A percentile compares a stretch with the other conserved stretches of the same genome.
Evolutionary conservation across 2,329 filamentous ascomycete species (phyloP).

Genomic region (Aspergillus versicolor): DNA sequence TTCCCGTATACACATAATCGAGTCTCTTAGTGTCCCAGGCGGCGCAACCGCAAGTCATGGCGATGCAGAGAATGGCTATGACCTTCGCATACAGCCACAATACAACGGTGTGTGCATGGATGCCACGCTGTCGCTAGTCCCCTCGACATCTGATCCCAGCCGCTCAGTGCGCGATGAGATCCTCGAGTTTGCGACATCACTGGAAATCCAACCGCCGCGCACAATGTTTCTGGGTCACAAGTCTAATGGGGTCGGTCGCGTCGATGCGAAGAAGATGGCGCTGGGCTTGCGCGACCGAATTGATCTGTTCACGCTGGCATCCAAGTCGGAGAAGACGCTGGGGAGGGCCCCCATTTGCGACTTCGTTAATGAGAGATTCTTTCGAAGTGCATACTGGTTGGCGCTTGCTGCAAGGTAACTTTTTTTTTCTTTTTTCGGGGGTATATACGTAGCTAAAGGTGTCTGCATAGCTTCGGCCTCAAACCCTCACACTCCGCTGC

Average conservation of each 20-base stretch:
- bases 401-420: conserved; percentile 24
- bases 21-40: conserved; percentile 30
- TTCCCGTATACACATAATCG: conserved; percentile 35
- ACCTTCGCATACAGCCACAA: conserved; percentile 36
- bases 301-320: conserved; percentile 18
- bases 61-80: conserved; percentile 34
- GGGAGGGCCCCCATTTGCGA: conserved; percentile 19
- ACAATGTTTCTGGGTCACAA: conserved; percentile 17
- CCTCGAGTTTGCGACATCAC: conserved; percentile 6
- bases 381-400: conserved; percentile 28
- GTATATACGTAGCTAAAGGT: neutral
- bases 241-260: conserved; percentile 3
- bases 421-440: too few species aligned
- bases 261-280: conserved; percentile 9
- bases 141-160: conserved; percentile 18
- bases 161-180: conserved; percentile 22
- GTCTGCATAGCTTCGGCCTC: conserved; percentile 24
- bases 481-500: conserved; percentile 30
- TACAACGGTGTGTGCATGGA: conserved; percentile 35
- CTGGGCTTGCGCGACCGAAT: conserved; percentile 20
- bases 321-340: conserved; percentile 17
- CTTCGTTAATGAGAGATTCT: conserved; percentile 20
- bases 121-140: conserved; percentile 34
- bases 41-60: conserved; percentile 30
- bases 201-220: neutral